phyloP scores from a whole-genome alignment of 1,139 yeast species.

The Geotrichum fermentans region DNA sequence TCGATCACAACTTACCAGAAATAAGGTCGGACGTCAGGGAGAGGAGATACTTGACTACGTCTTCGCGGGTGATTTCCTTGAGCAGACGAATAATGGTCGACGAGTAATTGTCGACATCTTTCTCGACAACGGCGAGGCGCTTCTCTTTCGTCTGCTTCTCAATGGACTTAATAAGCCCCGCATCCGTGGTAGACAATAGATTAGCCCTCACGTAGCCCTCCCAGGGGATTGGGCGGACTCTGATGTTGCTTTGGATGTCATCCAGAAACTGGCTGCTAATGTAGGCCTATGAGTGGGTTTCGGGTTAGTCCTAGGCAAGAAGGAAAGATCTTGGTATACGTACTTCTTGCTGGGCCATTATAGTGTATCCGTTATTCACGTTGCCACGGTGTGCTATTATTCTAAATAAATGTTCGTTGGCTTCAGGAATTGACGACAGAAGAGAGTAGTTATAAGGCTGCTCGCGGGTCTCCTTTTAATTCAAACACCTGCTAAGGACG shows the following conservation, averaged over 20 bases:
- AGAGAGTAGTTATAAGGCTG: not conserved
- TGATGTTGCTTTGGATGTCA: constrained; percentile 67
- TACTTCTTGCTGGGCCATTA: constrained; percentile 6
- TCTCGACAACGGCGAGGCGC: constrained; percentile 32
- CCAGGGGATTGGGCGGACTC: constrained; percentile 89
- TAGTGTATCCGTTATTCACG: too few species aligned
- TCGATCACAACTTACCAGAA: constrained; percentile 21
- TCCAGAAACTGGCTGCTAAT: constrained; percentile 42
- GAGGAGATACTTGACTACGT: constrained; percentile 67
- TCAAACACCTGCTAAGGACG: too few species aligned
- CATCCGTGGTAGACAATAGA: constrained; percentile 61
- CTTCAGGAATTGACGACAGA: constrained; percentile 2
- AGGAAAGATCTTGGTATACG: too few species aligned
- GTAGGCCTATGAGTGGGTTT: not conserved
- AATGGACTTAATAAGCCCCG: constrained; percentile 57
- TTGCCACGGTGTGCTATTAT: not conserved
- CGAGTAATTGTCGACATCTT: constrained; percentile 51
- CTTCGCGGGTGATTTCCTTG: constrained; percentile 54
- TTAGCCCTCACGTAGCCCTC: constrained; percentile 80
- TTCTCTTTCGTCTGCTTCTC: constrained; percentile 46
- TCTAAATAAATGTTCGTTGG: constrained; percentile 1
- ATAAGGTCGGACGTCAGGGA: constrained; percentile 64
- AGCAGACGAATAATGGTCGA: constrained; percentile 53
- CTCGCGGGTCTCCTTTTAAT: constrained; percentile 3
- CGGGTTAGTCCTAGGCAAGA: not conserved